A percentile compares a stretch with the other conserved stretches of the same genome.
phyloP scores from a whole-genome alignment of 257 asterid genomes.

The Haberlea rhodopensis region DNA sequence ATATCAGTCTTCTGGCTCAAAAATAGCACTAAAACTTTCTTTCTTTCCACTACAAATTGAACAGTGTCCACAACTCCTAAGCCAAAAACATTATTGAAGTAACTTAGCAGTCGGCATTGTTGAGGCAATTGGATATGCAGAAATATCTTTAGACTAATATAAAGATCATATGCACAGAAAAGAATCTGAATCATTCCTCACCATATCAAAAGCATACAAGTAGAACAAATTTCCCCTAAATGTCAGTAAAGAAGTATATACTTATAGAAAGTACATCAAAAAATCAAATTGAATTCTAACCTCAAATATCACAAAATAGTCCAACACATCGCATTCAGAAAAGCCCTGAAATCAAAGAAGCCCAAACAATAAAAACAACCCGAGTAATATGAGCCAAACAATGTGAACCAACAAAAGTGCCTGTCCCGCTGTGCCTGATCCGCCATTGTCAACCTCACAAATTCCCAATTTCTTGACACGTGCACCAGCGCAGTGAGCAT shows the following conservation, averaged over 20 bases:
- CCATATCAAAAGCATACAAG: slow-evolving; percentile 19
- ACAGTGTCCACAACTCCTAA: neutral
- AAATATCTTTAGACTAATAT: neutral
- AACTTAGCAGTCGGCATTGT: neutral
- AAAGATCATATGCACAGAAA: slow-evolving; percentile 26
- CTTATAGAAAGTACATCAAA: neutral
- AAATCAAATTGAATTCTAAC: slow-evolving; percentile 22
- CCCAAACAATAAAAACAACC: slow-evolving; percentile 71
- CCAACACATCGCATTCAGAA: slow-evolving; percentile 1
- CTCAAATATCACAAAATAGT: slow-evolving; percentile 24
- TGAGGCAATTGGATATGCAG: slow-evolving; percentile 1
- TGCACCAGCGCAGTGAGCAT: slow-evolving; percentile 78
- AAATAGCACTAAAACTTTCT: neutral
- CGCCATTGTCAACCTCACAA: slow-evolving; percentile 80
- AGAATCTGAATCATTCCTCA: slow-evolving; percentile 30
- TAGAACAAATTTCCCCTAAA: slow-evolving; percentile 18
- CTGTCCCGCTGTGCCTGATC: slow-evolving; percentile 79
- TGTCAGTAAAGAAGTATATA: slow-evolving; percentile 17
- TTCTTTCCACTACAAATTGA: slow-evolving; percentile 3
- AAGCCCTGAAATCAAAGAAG: slow-evolving; percentile 45
- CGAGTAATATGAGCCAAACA: slow-evolving; percentile 81
- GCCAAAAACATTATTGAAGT: neutral
- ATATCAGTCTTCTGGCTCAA: neutral
- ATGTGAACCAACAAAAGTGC: slow-evolving; percentile 86
- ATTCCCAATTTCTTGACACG: slow-evolving; percentile 65